Conservation (phyloP, 768 basidiomycete species). For the Phaeolepiota aurea region DNA sequence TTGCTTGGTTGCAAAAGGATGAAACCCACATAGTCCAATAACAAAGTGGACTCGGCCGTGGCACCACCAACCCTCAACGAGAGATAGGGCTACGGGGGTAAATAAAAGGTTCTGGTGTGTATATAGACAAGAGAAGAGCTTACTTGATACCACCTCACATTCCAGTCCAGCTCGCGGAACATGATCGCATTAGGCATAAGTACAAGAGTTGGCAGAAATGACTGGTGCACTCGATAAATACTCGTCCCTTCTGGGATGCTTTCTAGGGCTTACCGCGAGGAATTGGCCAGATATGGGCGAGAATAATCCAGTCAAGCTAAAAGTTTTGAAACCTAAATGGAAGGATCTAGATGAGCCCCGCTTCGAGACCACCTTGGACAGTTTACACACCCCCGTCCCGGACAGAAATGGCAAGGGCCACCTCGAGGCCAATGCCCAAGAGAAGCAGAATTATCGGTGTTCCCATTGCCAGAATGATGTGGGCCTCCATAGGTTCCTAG, state of each 20-base stretch:
- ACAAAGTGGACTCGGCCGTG: neutral
- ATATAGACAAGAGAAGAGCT: neutral
- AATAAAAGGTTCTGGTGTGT: neutral
- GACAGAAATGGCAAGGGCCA: neutral
- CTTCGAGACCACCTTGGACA: neutral
- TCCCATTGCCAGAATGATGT: neutral
- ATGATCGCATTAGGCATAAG: neutral
- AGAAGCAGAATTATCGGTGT: neutral
- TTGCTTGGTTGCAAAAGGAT: neutral
- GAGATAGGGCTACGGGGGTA: neutral
- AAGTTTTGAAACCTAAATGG: too few relatives aligned
- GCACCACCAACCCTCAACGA: neutral
- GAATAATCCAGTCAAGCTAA: neutral
- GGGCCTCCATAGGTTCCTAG: neutral
- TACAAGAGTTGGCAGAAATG: neutral
- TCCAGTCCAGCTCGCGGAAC: neutral
- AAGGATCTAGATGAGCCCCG: too few relatives aligned
- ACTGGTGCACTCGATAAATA: neutral
- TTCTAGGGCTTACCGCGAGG: neutral
- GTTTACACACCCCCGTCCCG: neutral
- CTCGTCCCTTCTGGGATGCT: neutral
- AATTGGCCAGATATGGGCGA: neutral
- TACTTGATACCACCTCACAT: neutral
- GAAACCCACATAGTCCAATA: neutral
- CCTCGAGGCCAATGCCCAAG: neutral